Percentiles rank a stretch among this genome's conserved stretches.
Evolutionary conservation across 2,329 filamentous ascomycete genomes (phyloP).

Genomic region (Lachnellula suecica): DNA sequence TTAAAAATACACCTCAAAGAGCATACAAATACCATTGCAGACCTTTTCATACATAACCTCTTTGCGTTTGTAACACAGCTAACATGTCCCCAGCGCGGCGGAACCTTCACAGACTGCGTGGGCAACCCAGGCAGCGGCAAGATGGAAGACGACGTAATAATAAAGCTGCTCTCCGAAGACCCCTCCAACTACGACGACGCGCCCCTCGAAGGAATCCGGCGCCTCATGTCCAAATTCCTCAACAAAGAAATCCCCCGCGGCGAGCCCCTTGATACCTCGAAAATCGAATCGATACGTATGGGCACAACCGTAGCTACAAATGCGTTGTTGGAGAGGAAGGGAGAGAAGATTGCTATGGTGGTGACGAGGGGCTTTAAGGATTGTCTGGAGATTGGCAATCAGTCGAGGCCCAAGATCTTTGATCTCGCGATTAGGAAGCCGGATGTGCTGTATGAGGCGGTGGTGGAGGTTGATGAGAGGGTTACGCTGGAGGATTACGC

Average conservation of each 20-base stretch:
- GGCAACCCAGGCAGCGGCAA: slow-evolving; percentile 52
- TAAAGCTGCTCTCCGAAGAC: slow-evolving; percentile 75
- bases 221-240: slow-evolving; percentile 78
- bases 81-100: slow-evolving; percentile 49
- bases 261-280: slow-evolving; percentile 73
- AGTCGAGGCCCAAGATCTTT: slow-evolving; percentile 86
- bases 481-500: slow-evolving; percentile 92
- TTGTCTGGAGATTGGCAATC: slow-evolving; percentile 86
- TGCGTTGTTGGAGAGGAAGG: slow-evolving; percentile 84
- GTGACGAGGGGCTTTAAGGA: slow-evolving; percentile 88
- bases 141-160: slow-evolving; percentile 58
- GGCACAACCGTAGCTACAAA: slow-evolving; percentile 95
- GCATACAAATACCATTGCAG: no score
- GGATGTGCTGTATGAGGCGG: slow-evolving; percentile 79
- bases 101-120: slow-evolving; percentile 74
- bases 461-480: slow-evolving; percentile 88
- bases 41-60: no score
- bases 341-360: slow-evolving; percentile 82
- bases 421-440: slow-evolving; percentile 85
- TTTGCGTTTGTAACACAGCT: not conserved
- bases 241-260: slow-evolving; percentile 76
- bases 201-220: slow-evolving; percentile 76
- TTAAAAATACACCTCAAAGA: no score
- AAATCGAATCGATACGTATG: slow-evolving; percentile 92
- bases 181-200: slow-evolving; percentile 69